Evolutionary conservation across 2,329 filamentous ascomycete species (phyloP).

Genomic region (Exophiala alcalophila): DNA sequence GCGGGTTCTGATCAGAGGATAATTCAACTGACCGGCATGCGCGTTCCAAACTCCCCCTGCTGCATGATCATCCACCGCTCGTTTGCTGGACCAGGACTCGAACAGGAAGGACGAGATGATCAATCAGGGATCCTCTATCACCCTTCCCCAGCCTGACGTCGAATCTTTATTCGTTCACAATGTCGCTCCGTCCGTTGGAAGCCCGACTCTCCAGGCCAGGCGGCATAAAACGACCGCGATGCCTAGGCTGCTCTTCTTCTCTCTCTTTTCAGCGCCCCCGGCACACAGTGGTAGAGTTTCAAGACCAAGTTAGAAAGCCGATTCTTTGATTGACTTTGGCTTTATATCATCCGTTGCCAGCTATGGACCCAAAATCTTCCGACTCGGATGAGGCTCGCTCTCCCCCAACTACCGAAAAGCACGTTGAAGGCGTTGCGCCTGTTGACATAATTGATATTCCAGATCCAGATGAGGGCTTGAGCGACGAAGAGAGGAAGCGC

Average conservation of each 20-base stretch:
- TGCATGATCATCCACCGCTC: slow-evolving; percentile 1
- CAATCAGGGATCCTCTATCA: slow-evolving; percentile 6
- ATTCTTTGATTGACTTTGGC: too few species aligned
- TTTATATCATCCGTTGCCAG: too few species aligned
- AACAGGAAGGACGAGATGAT: slow-evolving; percentile 12
- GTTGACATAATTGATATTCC: slow-evolving; percentile 23
- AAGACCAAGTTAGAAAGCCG: too few species aligned
- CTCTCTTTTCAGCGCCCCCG: too few species aligned
- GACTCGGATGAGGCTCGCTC: slow-evolving; percentile 17
- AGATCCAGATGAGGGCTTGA: slow-evolving; percentile 64
- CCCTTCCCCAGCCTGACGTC: slow-evolving; percentile 6
- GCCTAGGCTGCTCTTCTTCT: too few species aligned
- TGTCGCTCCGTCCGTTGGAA: too few species aligned
- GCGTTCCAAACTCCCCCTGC: slow-evolving; percentile 1
- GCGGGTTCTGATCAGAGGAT: not conserved
- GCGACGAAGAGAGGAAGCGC: slow-evolving; percentile 58
- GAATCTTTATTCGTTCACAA: not conserved
- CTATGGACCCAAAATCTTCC: slow-evolving; percentile 13
- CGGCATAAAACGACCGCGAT: too few species aligned
- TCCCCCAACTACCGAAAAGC: slow-evolving; percentile 19
- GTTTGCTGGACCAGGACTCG: slow-evolving; percentile 4
- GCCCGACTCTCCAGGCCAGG: too few species aligned
- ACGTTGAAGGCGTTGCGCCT: slow-evolving; percentile 16
- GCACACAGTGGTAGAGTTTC: too few species aligned
- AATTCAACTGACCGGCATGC: not conserved